Conservation (phyloP, 257 asterid genomes). For the Petunia axillaris region DNA sequence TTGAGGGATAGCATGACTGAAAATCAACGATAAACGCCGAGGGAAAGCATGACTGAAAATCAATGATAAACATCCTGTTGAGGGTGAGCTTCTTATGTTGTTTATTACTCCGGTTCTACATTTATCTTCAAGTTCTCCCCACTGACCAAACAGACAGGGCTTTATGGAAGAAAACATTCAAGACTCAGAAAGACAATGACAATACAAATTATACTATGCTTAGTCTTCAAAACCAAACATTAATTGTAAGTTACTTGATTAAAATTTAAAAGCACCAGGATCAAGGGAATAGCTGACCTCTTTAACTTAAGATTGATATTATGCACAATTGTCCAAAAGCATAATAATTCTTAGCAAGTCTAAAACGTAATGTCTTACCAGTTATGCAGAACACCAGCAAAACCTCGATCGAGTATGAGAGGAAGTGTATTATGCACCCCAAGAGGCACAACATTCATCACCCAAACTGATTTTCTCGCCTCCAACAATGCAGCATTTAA, state of each 20-base stretch:
- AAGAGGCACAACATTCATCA: conserved; percentile 92
- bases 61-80: background rate
- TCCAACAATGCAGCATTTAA: conserved; percentile 67
- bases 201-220: background rate
- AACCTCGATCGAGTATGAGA: conserved; percentile 73
- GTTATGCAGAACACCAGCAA: conserved; percentile 80
- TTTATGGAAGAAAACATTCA: conserved; percentile 6
- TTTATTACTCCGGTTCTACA: background rate
- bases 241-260: background rate
- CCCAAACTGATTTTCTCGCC: conserved; percentile 83
- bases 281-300: background rate
- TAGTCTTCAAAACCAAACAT: background rate
- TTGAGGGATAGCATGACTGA: background rate
- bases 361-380: conserved; percentile 50
- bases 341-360: background rate
- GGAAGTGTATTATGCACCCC: conserved; percentile 76
- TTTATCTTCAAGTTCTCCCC: conserved; percentile 18
- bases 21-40: background rate
- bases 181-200: background rate
- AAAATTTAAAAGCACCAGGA: background rate
- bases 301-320: background rate
- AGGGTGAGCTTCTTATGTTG: background rate
- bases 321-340: background rate
- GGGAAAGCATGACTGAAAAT: background rate
- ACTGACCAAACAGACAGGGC: background rate